Evolutionary conservation across 2,329 filamentous ascomycete species (phyloP).

Genomic region (Alternaria brassicicola): DNA sequence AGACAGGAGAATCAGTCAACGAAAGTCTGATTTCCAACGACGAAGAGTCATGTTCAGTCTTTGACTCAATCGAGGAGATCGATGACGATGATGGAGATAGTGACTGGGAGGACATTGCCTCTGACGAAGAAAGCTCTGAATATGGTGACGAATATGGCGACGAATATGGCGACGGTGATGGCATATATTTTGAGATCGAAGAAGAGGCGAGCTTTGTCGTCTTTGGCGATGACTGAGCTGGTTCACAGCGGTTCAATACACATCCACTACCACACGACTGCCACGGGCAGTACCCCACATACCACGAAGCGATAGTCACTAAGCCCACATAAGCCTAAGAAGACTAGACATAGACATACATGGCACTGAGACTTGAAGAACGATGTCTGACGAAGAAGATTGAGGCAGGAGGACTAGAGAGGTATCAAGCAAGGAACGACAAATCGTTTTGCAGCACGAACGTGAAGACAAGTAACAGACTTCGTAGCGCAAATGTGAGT

Average conservation of each 20-base stretch:
- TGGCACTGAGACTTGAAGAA: not conserved
- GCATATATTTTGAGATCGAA: constrained; percentile 23
- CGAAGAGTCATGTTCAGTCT: not conserved
- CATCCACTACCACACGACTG: not conserved
- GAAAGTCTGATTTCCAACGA: not conserved
- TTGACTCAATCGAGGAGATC: constrained; percentile 9
- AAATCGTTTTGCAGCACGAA: not conserved
- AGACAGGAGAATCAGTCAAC: not conserved
- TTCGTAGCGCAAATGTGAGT: not conserved
- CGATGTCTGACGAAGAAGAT: not conserved
- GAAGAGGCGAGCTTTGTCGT: constrained; percentile 31
- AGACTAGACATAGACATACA: too few relatives aligned
- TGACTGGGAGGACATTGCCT: constrained; percentile 33
- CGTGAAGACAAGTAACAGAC: not conserved
- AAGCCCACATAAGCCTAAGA: not conserved
- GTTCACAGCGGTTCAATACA: not conserved
- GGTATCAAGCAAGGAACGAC: not conserved
- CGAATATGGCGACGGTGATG: constrained; percentile 18
- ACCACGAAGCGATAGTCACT: not conserved
- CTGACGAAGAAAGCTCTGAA: constrained; percentile 7
- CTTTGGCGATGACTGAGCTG: constrained; percentile 28
- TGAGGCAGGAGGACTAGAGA: not conserved
- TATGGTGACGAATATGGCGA: constrained; percentile 24
- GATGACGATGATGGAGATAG: constrained; percentile 26
- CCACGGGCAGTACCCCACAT: not conserved